Percentiles rank a stretch among this genome's conserved stretches.
phyloP scores from a whole-genome alignment of 345 rosid genomes.

The Hibiscus mutabilis region DNA sequence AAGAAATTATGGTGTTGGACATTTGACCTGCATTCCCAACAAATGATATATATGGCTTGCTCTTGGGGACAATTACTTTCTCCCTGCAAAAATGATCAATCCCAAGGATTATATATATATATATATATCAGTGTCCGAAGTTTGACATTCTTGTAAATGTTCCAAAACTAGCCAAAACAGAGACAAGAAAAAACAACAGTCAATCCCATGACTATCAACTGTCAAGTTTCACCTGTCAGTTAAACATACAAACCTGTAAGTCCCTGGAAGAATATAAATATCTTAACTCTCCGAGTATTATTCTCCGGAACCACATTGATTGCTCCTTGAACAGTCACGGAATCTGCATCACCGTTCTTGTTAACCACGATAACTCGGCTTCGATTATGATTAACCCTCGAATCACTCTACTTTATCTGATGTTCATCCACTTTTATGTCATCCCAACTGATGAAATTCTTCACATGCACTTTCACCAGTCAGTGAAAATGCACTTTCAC shows the following conservation, averaged over 20 bases:
- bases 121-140: no score
- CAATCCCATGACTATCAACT: neutral
- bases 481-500: no score
- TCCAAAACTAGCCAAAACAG: neutral
- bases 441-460: constrained; percentile 23
- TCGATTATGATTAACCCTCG: constrained; percentile 23
- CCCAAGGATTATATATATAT: neutral
- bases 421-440: constrained; percentile 50
- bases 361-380: constrained; percentile 65
- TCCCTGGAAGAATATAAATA: constrained; percentile 66
- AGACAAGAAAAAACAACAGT: neutral
- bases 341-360: constrained; percentile 57
- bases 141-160: no score
- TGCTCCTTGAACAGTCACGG: constrained; percentile 81
- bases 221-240: neutral
- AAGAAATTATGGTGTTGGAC: constrained; percentile 45
- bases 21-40: constrained; percentile 45
- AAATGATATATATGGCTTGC: constrained; percentile 71
- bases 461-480: neutral
- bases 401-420: constrained; percentile 10
- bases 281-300: constrained; percentile 65
- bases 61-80: constrained; percentile 55
- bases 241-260: constrained; percentile 51
- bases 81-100: constrained; percentile 36
- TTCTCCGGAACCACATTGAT: constrained; percentile 62